Percentiles rank a stretch among this genome's conserved stretches.
Conservation (phyloP, 495 filamentous ascomycete genomes). For the Tuber melanosporum region DNA sequence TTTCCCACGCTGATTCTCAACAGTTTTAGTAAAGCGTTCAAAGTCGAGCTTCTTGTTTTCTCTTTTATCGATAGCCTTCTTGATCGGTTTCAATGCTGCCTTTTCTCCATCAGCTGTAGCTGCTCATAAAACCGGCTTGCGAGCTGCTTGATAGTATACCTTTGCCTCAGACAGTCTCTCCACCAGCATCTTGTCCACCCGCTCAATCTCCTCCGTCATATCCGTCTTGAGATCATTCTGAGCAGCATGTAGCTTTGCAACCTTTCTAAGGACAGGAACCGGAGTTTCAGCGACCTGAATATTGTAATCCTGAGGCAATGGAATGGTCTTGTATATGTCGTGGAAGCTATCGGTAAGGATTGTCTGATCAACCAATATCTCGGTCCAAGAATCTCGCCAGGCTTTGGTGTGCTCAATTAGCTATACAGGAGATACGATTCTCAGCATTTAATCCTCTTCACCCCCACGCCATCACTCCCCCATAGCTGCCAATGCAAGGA, state of each 20-base stretch:
- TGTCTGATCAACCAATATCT: conserved; percentile 65
- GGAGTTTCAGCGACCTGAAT: conserved; percentile 58
- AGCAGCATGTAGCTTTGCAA: conserved; percentile 58
- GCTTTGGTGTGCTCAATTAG: conserved; percentile 72
- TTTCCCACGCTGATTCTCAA: conserved; percentile 66
- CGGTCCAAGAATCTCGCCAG: conserved; percentile 81
- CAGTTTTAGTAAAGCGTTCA: conserved; percentile 69
- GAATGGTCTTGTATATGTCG: conserved; percentile 73
- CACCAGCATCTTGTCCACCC: conserved; percentile 67
- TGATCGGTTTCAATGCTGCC: conserved; percentile 64
- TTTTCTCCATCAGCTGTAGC: conserved; percentile 47
- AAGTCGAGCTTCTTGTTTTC: conserved; percentile 87
- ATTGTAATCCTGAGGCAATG: conserved; percentile 55
- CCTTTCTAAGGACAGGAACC: conserved; percentile 57
- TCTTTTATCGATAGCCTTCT: conserved; percentile 86
- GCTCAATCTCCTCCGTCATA: conserved; percentile 62
- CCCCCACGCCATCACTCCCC: background rate
- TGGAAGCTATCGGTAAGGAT: conserved; percentile 66
- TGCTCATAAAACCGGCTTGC: background rate
- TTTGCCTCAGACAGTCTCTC: conserved; percentile 57
- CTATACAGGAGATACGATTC: conserved; percentile 46
- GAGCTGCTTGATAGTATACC: conserved; percentile 13
- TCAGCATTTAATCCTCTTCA: conserved; percentile 23
- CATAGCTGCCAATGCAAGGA: conserved; percentile 1
- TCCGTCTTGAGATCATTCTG: conserved; percentile 72